These are phyloP conservation scores for Penicillium hesseltinei DNA, from an alignment of 2,329 filamentous ascomycete genomes.

Conservation along the genomic window DNA sequence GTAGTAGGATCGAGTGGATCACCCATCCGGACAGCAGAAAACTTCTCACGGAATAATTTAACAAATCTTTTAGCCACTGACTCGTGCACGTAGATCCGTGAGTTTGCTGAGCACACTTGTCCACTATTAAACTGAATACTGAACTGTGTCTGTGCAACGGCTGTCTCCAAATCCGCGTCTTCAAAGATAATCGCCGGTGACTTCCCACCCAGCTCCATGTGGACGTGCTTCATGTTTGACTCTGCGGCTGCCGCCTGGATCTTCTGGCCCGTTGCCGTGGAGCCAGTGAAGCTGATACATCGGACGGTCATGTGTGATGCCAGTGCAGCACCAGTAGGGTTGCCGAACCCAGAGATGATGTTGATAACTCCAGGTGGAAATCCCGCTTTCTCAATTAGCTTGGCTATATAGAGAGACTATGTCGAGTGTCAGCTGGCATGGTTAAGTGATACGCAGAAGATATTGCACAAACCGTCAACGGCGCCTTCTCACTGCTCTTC, in stretches of 20 bases:
- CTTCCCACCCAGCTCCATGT: constrained; percentile 39
- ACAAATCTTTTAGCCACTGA: constrained; percentile 81
- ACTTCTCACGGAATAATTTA: constrained; percentile 71
- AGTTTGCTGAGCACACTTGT: constrained; percentile 61
- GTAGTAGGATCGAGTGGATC: constrained; percentile 74
- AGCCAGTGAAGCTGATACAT: constrained; percentile 62
- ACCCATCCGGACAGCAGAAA: constrained; percentile 68
- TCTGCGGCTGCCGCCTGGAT: constrained; percentile 44
- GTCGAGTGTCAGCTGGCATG: not conserved
- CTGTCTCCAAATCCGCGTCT: constrained; percentile 47
- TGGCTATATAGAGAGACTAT: constrained; percentile 38
- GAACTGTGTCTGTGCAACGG: constrained; percentile 41
- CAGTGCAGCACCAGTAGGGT: constrained; percentile 52
- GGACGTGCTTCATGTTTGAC: constrained; percentile 38
- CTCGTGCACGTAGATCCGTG: constrained; percentile 78
- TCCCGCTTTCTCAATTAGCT: constrained; percentile 40
- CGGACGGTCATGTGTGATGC: constrained; percentile 60
- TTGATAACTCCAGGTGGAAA: constrained; percentile 49
- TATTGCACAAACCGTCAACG: constrained; percentile 50
- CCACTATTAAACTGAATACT: constrained; percentile 58
- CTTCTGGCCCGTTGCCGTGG: constrained; percentile 55
- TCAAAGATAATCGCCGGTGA: constrained; percentile 36
- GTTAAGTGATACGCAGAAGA: not conserved
- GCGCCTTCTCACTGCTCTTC: constrained; percentile 63
- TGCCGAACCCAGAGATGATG: constrained; percentile 61